Percentiles rank a stretch among this genome's conserved stretches.
phyloP scores from a whole-genome alignment of 169 alveolate genomes.

The Blepharisma undulans region DNA sequence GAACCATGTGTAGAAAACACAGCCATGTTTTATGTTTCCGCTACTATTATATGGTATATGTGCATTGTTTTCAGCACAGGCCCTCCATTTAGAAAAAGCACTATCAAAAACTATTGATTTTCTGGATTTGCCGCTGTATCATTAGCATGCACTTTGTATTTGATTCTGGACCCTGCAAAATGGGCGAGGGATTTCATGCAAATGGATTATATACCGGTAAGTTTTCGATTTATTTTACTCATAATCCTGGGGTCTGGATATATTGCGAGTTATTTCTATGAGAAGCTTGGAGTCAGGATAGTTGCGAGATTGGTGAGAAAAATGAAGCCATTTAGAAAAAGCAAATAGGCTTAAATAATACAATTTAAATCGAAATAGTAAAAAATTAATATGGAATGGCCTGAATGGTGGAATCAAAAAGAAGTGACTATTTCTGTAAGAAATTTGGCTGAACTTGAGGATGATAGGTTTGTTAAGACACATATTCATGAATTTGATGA shows the following conservation, averaged over 20 bases:
- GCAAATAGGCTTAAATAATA: neutral
- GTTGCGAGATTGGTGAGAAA: neutral
- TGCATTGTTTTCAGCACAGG: conserved; percentile 16
- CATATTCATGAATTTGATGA: neutral
- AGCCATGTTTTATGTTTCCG: neutral
- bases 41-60: neutral
- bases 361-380: neutral
- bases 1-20: conserved; percentile 24
- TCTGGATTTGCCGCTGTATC: neutral
- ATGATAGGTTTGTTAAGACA: neutral
- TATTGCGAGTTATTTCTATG: neutral
- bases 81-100: conserved; percentile 30
- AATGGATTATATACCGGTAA: neutral
- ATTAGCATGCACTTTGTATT: neutral
- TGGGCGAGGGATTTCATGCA: neutral
- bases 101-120: neutral
- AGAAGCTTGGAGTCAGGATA: neutral
- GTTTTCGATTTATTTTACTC: neutral
- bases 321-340: neutral
- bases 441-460: neutral
- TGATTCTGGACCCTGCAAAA: neutral
- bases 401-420: neutral
- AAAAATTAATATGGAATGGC: conserved; percentile 12
- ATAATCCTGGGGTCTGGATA: neutral
- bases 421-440: neutral